These are phyloP conservation scores for Fusarium sp. DNA, from an alignment of 2,329 filamentous ascomycete genomes.

Conservation along the genomic window DNA sequence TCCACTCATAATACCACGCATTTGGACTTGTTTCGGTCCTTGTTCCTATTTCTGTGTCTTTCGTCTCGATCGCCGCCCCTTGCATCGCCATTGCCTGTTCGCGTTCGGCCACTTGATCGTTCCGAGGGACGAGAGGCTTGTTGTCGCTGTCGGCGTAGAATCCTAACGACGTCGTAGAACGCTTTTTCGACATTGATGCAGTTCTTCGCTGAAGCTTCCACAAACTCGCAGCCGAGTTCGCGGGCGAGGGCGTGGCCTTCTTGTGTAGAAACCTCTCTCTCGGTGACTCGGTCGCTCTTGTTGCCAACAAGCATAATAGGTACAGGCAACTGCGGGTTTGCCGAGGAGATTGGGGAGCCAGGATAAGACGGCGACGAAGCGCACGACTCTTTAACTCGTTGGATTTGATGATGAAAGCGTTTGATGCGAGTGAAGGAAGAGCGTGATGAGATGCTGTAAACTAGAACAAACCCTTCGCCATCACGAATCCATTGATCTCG, in stretches of 20 bases:
- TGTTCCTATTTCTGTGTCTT: constrained; percentile 51
- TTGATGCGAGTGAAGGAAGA: constrained; percentile 96
- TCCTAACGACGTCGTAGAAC: constrained; percentile 96
- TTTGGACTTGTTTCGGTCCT: constrained; percentile 52
- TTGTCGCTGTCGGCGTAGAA: constrained; percentile 85
- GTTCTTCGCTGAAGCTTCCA: constrained; percentile 96
- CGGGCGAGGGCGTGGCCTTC: constrained; percentile 92
- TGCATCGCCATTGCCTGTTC: constrained; percentile 52
- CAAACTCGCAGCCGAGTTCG: constrained; percentile 94
- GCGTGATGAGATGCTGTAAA: constrained; percentile 98
- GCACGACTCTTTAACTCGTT: constrained; percentile 93
- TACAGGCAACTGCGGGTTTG: constrained; percentile 73
- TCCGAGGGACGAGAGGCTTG: constrained; percentile 57
- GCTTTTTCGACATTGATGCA: constrained; percentile 99
- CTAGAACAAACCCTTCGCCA: constrained; percentile 95
- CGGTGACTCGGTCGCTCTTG: constrained; percentile 96
- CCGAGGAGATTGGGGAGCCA: constrained; percentile 75
- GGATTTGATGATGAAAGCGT: constrained; percentile 96
- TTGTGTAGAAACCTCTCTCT: constrained; percentile 95
- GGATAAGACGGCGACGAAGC: constrained; percentile 80
- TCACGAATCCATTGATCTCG: constrained; percentile 99
- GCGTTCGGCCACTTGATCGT: constrained; percentile 53
- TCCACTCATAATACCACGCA: constrained; percentile 55
- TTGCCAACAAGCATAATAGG: constrained; percentile 99
- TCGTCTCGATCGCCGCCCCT: constrained; percentile 49